Base-by-base conservation (phyloP, 2,329 filamentous ascomycete species). In the Ophiobolus disseminans region DNA sequence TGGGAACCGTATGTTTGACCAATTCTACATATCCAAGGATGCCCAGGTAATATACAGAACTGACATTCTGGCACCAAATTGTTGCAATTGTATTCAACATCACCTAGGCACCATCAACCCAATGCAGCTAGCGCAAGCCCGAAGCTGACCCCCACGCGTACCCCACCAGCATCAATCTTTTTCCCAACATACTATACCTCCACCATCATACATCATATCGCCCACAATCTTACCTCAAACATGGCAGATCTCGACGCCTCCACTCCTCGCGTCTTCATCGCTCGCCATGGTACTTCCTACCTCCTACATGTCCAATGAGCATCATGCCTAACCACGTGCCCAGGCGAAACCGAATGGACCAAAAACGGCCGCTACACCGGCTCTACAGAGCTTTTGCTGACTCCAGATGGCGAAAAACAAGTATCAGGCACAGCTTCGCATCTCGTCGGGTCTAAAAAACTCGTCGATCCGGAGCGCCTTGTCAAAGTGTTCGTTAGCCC, bases 371-470 rank as follows among this genome's bases (percentile, higher is more conserved):
- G 73, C 30, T 79, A 75, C 60, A 81, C 78, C 1, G 76, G 56
- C 7, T 23, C 30, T 3, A 57, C 53, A 6, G 56, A 59, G n/a
- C 30, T 79, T 89, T 57, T 94, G 93, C 68, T 80, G 82, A 58
- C 55, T 30, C 17, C 37, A 1, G 22, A 36, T 11, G 54, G 58
- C 23, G 25, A 48, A 4, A 32, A 34, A 16, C 80, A 82, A 63
- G 78, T 83, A 48, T 68, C 68, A 9, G 78, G 4, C 16, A 45
- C 47, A 32, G 75, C 74, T 16, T 63, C 66, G 38, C 70, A 73
- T 11, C 73, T 83, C 10, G 79, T 84, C 23, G 82, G 82, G 1
- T 14, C 66, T 1, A 76, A 75, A 20, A 80, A 78, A 57, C 66
- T 84, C 26, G 76, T 85, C 50, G 79, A 84, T 59, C 79, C 81